Base-by-base conservation (phyloP, 1,284 basidiomycete genomes). In the Bjerkandera adusta region DNA sequence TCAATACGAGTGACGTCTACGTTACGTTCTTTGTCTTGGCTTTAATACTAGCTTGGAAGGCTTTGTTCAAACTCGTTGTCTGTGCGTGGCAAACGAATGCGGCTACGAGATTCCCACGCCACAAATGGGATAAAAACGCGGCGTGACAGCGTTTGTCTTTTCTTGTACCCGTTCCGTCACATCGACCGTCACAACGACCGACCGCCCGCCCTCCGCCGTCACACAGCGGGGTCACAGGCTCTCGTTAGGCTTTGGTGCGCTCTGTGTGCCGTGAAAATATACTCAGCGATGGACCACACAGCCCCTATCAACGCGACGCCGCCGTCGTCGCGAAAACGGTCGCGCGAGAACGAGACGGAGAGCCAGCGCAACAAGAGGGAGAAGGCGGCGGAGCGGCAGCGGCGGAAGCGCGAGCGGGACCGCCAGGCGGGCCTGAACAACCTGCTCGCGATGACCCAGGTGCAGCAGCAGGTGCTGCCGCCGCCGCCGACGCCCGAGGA, bases 351-450 rank as follows among this genome's bases (percentile, higher is more conserved):
- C 71, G 84, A 86, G 69, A 82, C 82, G 4, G 75, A 79, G 22
- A 74, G 73, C 48, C 83, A 87, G 66, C 70, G 78, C 55, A 70
- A 77, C 56, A 89, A 89, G 61, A 77, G 87, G 52, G 84, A 85
- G 72, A 89, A 89, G 64, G 86, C 87, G 0, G 84, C 86, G 37
- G 86, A 89, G 63, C 72, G 86, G 47, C 87, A 89, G 62, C 76
- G 87, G 36, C 65, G 85, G 52, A 89, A 89, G 64, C 80, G 87
- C 45, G 84, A 87, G 68, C 76, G 85, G 56, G 87, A 89, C 68
- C 75, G 83, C 47, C 75, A 71, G 52, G 64, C 62, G 2, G 60
- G 57, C 32, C 59, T 70, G 52, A 66, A 68, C 55, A 65, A 63
- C 54, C 43, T 71, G 36, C 54, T 62, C 47, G 52, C 58, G 34